Percentiles rank a stretch among this genome's conserved stretches.
Evolutionary conservation across 495 filamentous ascomycete genomes (phyloP).

Genomic region (Umbilicaria muhlenbergii): DNA sequence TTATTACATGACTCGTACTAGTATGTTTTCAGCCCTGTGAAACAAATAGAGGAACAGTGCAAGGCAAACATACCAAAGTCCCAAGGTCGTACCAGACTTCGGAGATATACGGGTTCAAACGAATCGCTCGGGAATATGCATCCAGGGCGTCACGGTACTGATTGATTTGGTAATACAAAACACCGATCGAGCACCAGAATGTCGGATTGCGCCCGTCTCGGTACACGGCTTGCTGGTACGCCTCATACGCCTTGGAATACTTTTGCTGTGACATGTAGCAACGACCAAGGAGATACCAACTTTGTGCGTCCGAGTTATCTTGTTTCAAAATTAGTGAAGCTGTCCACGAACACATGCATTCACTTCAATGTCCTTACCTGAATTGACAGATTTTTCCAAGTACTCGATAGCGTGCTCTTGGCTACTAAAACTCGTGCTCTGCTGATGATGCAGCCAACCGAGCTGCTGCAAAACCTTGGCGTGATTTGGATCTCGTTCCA

Average conservation of each 20-base stretch:
- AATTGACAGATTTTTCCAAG: slow-evolving; percentile 88
- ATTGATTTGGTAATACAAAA: slow-evolving; percentile 99
- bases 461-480: slow-evolving; percentile 97
- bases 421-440: slow-evolving; percentile 73
- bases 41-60: slow-evolving; percentile 2
- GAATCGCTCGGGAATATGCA: slow-evolving; percentile 95
- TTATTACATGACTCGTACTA: slow-evolving; percentile 99
- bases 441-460: slow-evolving; percentile 94
- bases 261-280: slow-evolving; percentile 99
- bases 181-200: slow-evolving; percentile 99
- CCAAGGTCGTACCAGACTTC: slow-evolving; percentile 99
- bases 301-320: slow-evolving; percentile 93
- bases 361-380: slow-evolving; percentile 45
- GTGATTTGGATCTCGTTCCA: slow-evolving; percentile 90
- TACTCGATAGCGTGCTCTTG: slow-evolving; percentile 96
- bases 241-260: slow-evolving; percentile 97
- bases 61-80: slow-evolving; percentile 61
- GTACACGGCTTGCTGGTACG: slow-evolving; percentile 97
- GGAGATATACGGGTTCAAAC: slow-evolving; percentile 95
- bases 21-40: slow-evolving; percentile 10
- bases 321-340: slow-evolving; percentile 12
- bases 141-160: slow-evolving; percentile 98
- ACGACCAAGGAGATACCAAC: slow-evolving; percentile 94
- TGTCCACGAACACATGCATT: background rate
- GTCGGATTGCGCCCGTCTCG: slow-evolving; percentile 96